Conservation (phyloP, 1,284 basidiomycete genomes). For the Wolfiporia cocos region DNA sequence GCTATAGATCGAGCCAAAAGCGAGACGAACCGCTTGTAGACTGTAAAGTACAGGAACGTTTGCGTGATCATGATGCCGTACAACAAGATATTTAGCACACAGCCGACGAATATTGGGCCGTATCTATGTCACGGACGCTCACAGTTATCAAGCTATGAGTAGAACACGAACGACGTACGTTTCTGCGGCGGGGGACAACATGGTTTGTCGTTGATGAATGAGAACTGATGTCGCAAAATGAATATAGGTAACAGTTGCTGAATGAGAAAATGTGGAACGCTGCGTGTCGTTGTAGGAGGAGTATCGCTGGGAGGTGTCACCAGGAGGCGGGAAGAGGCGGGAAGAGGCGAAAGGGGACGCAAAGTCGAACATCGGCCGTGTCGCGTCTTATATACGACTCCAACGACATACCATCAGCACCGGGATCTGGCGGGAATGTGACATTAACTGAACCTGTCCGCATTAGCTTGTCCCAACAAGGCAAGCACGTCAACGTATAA, state of each 20-base stretch:
- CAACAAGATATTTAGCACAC: constrained; percentile 33
- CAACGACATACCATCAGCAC: too few species aligned
- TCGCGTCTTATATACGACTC: constrained; percentile 1
- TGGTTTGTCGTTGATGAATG: too few species aligned
- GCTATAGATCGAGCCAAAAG: too few species aligned
- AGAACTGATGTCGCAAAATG: not conserved
- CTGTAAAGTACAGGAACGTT: constrained; percentile 34
- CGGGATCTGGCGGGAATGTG: too few species aligned
- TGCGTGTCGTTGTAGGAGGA: not conserved
- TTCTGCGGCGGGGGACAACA: constrained; percentile 8
- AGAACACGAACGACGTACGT: constrained; percentile 15
- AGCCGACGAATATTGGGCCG: constrained; percentile 35
- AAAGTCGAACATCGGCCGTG: not conserved
- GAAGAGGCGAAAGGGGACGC: constrained; percentile 1
- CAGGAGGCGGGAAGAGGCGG: not conserved
- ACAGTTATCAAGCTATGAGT: not conserved
- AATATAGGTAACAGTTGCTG: not conserved
- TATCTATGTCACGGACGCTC: constrained; percentile 18
- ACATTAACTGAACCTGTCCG: too few species aligned
- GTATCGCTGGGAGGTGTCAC: constrained; percentile 14
- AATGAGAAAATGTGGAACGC: not conserved
- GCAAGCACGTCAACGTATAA: too few species aligned
- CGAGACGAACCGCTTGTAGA: constrained; percentile 29
- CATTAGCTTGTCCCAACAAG: too few species aligned
- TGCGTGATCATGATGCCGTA: constrained; percentile 37